phyloP scores from a whole-genome alignment of 208 protist genomes.

The Crithidia bombi region DNA sequence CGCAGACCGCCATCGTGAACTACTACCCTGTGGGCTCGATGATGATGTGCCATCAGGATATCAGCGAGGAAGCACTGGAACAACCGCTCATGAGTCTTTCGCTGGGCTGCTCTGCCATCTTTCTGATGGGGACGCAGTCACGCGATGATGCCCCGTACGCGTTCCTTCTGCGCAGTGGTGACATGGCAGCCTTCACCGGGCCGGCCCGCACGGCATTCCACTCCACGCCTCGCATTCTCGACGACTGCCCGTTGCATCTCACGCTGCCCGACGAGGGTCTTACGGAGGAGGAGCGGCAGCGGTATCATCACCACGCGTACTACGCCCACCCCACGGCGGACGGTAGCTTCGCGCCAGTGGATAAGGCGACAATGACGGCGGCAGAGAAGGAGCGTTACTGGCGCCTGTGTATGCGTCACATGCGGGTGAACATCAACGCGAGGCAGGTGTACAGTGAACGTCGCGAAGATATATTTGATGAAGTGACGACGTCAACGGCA shows the following conservation, averaged over 20 bases:
- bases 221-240: conserved; percentile 77
- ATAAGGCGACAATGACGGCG: conserved; percentile 34
- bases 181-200: conserved; percentile 79
- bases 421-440: conserved; percentile 90
- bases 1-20: conserved; percentile 90
- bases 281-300: conserved; percentile 30
- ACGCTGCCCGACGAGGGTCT: conserved; percentile 46
- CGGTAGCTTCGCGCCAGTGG: conserved; percentile 39
- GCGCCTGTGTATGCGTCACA: conserved; percentile 81
- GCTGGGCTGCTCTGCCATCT: conserved; percentile 82
- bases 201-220: conserved; percentile 75
- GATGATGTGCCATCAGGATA: conserved; percentile 92
- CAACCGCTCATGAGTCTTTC: conserved; percentile 83
- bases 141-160: conserved; percentile 75
- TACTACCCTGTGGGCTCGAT: conserved; percentile 87
- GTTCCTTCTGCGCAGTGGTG: conserved; percentile 81
- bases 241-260: conserved; percentile 80
- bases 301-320: conserved; percentile 50
- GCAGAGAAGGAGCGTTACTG: conserved; percentile 73
- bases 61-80: conserved; percentile 78
- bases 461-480: conserved; percentile 49
- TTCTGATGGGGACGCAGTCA: conserved; percentile 80
- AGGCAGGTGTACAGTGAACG: conserved; percentile 80
- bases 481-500: background rate
- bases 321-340: conserved; percentile 28